Evolutionary conservation across 768 basidiomycete species (phyloP).

Genomic region (Suillus sp.): DNA sequence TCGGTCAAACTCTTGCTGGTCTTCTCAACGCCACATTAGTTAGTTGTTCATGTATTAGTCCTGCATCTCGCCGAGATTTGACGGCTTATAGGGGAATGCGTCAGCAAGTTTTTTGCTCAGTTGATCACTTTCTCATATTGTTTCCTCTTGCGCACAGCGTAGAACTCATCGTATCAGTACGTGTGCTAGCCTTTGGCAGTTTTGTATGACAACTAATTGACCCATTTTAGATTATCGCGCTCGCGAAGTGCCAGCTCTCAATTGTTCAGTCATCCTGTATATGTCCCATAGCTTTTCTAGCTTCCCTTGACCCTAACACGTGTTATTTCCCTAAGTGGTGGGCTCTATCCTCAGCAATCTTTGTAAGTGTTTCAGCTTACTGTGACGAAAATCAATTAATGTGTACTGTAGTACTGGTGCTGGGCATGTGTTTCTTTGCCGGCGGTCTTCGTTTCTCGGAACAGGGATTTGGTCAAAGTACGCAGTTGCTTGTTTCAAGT

Average conservation of each 20-base stretch:
- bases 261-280: slow-evolving; percentile 81
- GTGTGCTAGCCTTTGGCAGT: slow-evolving; percentile 24
- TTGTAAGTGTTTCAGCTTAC: slow-evolving; percentile 37
- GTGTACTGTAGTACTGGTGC: slow-evolving; percentile 66
- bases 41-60: slow-evolving; percentile 22
- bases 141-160: slow-evolving; percentile 35
- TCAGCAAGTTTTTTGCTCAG: slow-evolving; percentile 16
- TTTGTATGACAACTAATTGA: neutral
- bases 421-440: slow-evolving; percentile 85
- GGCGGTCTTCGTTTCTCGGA: slow-evolving; percentile 77
- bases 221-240: slow-evolving; percentile 66
- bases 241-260: slow-evolving; percentile 75
- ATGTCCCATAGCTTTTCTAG: neutral
- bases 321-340: slow-evolving; percentile 51
- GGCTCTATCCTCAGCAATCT: slow-evolving; percentile 84
- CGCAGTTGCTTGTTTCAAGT: slow-evolving; percentile 23
- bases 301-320: slow-evolving; percentile 8
- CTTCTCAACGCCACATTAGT: slow-evolving; percentile 85
- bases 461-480: slow-evolving; percentile 75
- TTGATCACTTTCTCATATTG: slow-evolving; percentile 1
- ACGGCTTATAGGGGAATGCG: slow-evolving; percentile 32
- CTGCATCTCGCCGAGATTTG: neutral
- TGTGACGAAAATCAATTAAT: neutral
- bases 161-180: slow-evolving; percentile 71
- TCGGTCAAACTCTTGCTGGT: slow-evolving; percentile 83